Evolutionary conservation across 2,329 filamentous ascomycete species (phyloP), one percentile per base, ranked within the genome.

Genomic region (Colletotrichum magnum): DNA sequence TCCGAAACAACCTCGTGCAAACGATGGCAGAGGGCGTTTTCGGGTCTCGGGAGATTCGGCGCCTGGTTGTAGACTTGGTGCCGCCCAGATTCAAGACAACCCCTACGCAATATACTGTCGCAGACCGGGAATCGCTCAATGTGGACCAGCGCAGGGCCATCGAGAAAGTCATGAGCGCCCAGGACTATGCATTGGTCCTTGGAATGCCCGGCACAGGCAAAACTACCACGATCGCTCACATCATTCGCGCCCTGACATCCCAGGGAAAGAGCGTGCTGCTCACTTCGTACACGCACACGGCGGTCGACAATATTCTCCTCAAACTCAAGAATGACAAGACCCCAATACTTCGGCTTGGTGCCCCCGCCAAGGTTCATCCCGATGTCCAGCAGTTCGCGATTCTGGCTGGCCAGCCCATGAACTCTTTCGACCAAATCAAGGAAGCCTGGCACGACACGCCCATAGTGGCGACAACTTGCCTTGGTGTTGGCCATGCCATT

Each of bases 191-290:
- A 7, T 86, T 99, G n/a, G 95, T 99, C 13, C 88, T 99, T 21
- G 96, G 96, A 32, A 99, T 99, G 96, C 96, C 96, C 2, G 96
- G 96, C 7, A 99, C 96, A 0, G 96, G 96, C 67, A 99, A 99
- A 81, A 99, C 96, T 3, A 99, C 96, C 0, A 99, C 96, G 0
- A 98, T 99, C 76, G 94, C 95, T 5, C 95, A 98, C 78, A 98
- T 99, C 74, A 98, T 99, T 75, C 91, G 94, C 52, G 94, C 95
- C 1, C 85, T 99, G 36, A 92, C 96, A 5, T 90, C 92, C 0
- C 93, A 97, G 78, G 93, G 94, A 12, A 98, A 98, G 82, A 97
- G 93, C 64, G 94, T 99, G 15, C 84, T 99, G 6, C 84, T 99
- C 48, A 97, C 96, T 0, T 98, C 95, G 0, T 98, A 98, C 79